Conservation (phyloP, 441 rosid species). For the Eruca vesicaria region DNA sequence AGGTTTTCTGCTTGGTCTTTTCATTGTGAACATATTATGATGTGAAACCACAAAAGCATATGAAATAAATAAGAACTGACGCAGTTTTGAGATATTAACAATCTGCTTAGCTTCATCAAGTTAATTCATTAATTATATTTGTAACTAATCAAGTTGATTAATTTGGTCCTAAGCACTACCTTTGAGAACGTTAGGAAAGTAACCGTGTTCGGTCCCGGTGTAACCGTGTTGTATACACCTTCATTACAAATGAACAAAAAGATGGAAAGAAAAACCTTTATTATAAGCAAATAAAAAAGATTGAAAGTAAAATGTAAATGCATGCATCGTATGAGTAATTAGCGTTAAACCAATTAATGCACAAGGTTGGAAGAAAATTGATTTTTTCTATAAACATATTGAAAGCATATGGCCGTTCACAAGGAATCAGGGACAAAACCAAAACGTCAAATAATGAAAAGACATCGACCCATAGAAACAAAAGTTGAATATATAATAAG, state of each 20-base stretch:
- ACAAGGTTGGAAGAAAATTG: background rate
- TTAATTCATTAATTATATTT: too few relatives aligned
- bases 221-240: background rate
- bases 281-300: background rate
- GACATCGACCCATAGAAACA: constrained; percentile 17
- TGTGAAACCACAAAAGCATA: background rate
- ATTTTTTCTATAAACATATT: background rate
- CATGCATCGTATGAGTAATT: background rate
- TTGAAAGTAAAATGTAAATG: background rate
- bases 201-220: too few relatives aligned
- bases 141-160: background rate
- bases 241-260: background rate
- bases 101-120: too few relatives aligned
- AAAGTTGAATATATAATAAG: background rate
- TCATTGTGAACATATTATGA: background rate
- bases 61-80: background rate
- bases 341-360: constrained; percentile 19
- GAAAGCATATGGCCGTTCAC: constrained; percentile 25
- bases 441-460: constrained; percentile 16
- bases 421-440: constrained; percentile 13
- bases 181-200: background rate
- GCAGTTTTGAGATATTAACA: background rate
- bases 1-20: background rate
- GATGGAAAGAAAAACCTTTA: background rate
- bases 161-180: background rate